Conservation (phyloP, 2,329 filamentous ascomycete genomes). For the Neopestalotiopsis rosae region DNA sequence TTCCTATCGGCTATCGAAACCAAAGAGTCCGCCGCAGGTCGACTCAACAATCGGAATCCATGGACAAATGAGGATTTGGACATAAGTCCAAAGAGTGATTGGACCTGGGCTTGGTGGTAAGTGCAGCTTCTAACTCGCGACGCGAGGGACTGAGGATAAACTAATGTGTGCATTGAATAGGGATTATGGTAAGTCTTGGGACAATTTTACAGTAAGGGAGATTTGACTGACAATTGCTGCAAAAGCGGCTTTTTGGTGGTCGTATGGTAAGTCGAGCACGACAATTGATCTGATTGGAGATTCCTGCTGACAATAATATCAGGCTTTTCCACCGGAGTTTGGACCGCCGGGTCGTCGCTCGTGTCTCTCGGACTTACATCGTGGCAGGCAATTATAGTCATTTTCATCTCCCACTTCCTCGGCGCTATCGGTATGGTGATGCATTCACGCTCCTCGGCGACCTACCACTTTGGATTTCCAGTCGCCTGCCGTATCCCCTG, state of each 20-base stretch:
- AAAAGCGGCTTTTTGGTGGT: slow-evolving; percentile 5
- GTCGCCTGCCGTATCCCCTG: slow-evolving; percentile 19
- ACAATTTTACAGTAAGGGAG: neutral
- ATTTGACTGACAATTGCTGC: neutral
- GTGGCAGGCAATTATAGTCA: slow-evolving; percentile 22
- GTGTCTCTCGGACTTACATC: slow-evolving; percentile 21
- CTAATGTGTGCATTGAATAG: neutral
- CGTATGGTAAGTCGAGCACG: neutral
- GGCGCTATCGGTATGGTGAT: slow-evolving; percentile 19
- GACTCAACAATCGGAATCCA: slow-evolving; percentile 19
- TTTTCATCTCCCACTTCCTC: slow-evolving; percentile 19
- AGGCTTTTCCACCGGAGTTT: slow-evolving; percentile 21
- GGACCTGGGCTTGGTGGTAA: slow-evolving; percentile 11
- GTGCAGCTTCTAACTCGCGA: neutral
- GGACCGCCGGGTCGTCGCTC: slow-evolving; percentile 21
- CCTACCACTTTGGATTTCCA: slow-evolving; percentile 21
- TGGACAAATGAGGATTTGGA: slow-evolving; percentile 11
- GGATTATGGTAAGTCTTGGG: neutral
- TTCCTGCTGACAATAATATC: neutral
- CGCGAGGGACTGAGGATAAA: neutral
- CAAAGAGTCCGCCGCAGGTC: slow-evolving; percentile 18
- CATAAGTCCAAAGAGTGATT: slow-evolving; percentile 6
- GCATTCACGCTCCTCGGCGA: slow-evolving; percentile 18
- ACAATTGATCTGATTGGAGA: too few species aligned
- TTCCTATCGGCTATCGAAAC: slow-evolving; percentile 21